Evolutionary conservation across 73 alveolate genomes (phyloP).

Genomic region (Tetrahymena borealis): DNA sequence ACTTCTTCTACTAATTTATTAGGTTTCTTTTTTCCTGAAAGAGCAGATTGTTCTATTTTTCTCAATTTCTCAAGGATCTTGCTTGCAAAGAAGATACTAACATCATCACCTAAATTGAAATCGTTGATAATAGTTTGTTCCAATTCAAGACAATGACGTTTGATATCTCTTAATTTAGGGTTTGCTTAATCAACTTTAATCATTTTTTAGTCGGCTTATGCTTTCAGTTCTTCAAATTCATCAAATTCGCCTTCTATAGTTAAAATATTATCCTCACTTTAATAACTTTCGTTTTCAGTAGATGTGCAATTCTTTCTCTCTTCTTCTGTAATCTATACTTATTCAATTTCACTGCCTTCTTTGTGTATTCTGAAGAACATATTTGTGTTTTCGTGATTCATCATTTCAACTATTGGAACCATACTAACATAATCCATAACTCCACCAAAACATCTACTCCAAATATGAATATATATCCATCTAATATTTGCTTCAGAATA

Average conservation of each 20-base stretch:
- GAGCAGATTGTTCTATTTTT: not conserved
- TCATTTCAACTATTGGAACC: conserved; percentile 38
- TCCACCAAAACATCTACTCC: conserved; percentile 32
- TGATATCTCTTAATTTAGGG: not conserved
- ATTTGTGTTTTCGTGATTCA: conserved; percentile 37
- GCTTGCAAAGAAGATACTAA: not conserved
- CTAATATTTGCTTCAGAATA: conserved; percentile 12
- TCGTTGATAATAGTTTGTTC: not conserved
- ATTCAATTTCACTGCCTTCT: not conserved
- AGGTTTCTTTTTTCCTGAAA: not conserved
- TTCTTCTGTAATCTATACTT: not conserved
- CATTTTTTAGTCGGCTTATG: not conserved
- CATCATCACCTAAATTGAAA: not conserved
- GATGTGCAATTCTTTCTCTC: not conserved
- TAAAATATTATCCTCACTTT: not conserved
- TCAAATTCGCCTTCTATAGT: not conserved
- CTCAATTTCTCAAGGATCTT: not conserved
- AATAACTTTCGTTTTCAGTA: not conserved
- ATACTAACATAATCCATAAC: conserved; percentile 18
- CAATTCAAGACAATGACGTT: not conserved
- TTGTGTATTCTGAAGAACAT: not conserved
- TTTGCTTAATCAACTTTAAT: not conserved
- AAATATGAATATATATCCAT: conserved; percentile 34
- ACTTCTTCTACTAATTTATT: not conserved
- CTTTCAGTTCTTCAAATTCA: not conserved